Evolutionary conservation across 2,329 filamentous ascomycete genomes (phyloP), one percentile per base, ranked within the genome.

Genomic region (Dothideomycetes sp.): DNA sequence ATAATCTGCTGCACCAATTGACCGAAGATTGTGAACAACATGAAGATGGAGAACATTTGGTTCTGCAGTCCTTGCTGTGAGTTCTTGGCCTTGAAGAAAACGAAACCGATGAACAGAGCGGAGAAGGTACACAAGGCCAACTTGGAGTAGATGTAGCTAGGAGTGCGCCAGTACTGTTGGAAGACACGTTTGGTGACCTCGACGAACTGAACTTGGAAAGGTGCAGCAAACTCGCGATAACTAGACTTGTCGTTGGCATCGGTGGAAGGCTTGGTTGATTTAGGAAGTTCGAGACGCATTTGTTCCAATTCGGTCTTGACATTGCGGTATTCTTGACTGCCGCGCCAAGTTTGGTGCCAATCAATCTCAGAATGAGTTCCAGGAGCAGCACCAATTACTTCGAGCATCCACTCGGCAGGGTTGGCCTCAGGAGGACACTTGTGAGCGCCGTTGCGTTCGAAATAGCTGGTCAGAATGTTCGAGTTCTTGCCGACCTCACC

Each of bases 401-500:
- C 65, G n/a, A 86, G 69, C 76, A 86, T 84, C 64, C 76, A 86
- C 59, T 87, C 82, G 1, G 82, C 82, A 0, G 82, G 82, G 49
- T 86, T 86, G 45, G 81, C 80, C 1, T 51, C 50, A 13, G 51
- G 44, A 5, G 31, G 27, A 44, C 81, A 82, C 32, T 64, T 60
- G 3, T 73, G 65, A 1, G 74, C 78, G 4, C 81, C 82, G 41
- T 82, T 73, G 9, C 59, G 52, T 11, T 54, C 56, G 57, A 70
- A 70, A 53, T 70, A 70, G 15, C 74, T 70, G 27, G 86, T 74
- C n/a, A 94, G 65, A 15, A 78, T 67, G 22, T 69, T 64, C 0
- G 84, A 84, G 44, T 91, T 84, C 37, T 77, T 70, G 34, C 86
- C 86, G 30, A 94, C 82, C 44, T 88, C 80, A 15, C 85, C 85